Evolutionary conservation across 73 alveolate species (phyloP).

Genomic region (Paramecium primaurelia): DNA sequence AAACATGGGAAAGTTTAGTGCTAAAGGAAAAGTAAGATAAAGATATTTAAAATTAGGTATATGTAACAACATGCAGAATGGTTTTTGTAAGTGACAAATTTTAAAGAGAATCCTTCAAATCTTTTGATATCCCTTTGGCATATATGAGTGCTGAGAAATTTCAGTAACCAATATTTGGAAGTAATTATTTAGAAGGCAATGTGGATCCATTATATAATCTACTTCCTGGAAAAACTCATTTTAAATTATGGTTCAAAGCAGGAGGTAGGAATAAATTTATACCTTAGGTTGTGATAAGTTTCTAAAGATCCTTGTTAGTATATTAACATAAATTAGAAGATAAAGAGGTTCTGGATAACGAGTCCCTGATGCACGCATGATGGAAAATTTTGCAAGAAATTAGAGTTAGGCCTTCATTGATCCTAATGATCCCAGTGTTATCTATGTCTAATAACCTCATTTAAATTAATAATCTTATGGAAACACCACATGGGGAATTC

Average conservation of each 20-base stretch:
- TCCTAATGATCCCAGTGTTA: slow-evolving; percentile 97
- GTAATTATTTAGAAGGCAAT: slow-evolving; percentile 90
- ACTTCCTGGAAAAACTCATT: slow-evolving; percentile 87
- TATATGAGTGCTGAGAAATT: slow-evolving; percentile 86
- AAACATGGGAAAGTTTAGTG: slow-evolving; percentile 82
- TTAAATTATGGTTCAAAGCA: slow-evolving; percentile 94
- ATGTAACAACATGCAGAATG: slow-evolving; percentile 91
- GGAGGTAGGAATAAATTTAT: slow-evolving; percentile 81
- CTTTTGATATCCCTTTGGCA: slow-evolving; percentile 97
- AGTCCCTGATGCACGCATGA: slow-evolving; percentile 69
- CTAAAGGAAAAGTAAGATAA: slow-evolving; percentile 88
- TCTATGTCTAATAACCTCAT: slow-evolving; percentile 88
- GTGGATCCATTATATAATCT: slow-evolving; percentile 86
- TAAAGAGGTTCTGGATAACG: neutral
- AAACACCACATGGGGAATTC: neutral
- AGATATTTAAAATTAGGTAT: slow-evolving; percentile 44
- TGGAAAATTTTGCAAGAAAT: slow-evolving; percentile 64
- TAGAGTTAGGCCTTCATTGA: slow-evolving; percentile 90
- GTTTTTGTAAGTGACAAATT: slow-evolving; percentile 82
- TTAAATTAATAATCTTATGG: neutral
- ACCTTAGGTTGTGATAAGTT: slow-evolving; percentile 47
- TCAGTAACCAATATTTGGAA: slow-evolving; percentile 98
- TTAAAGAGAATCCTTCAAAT: slow-evolving; percentile 71
- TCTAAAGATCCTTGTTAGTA: neutral
- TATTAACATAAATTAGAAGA: slow-evolving; percentile 51